Base-by-base conservation (phyloP, 306 rosid genomes). In the Ormosia semicastrata region DNA sequence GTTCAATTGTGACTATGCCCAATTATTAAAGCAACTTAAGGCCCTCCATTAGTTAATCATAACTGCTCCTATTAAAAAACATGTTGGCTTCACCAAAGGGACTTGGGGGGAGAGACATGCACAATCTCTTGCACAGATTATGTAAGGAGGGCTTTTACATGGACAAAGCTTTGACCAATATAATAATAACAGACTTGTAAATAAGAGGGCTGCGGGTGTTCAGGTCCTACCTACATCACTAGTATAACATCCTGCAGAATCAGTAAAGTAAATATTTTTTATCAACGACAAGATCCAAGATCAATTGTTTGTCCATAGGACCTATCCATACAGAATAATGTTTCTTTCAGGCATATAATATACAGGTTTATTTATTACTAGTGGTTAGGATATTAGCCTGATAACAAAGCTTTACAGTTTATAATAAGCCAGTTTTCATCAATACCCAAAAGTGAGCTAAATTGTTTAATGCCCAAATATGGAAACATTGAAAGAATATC, bases 251-350 rank as follows among this genome's bases (percentile, higher is more conserved):
- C 24, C 4, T 34, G 13, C 65, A 58, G 68, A 54, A 54, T 49
- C 76, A 57, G 13, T 47, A 47, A 49, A 70, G 43, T 49, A 68
- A 34, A 34, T 39, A 50, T 37, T 53, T 57, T 50, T 70, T 30
- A 52, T 62, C 36, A 69, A 24, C 47, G 30, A 57, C 71, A 52
- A 33, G 82, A 85, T 80, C 85, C 88, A 43, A 69, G 74, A 76
- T 60, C 80, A 66, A 58, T 37, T 39, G 77, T 63, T 57, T 73
- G 44, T 44, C 77, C 47, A n/a, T 15, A 43, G 5, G 33, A 24
- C 14, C 49, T 10, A 12, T 24, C 24, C 24, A 24, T 34, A 1
- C 36, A 72, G 64, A 72, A 54, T 66, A 64, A 24, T 64, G 32
- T 36, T 73, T 78, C 36, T 46, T 72, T 2, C 13, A 54, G 18